phyloP scores from a whole-genome alignment of 495 filamentous ascomycete genomes.

The Podospora pseudocomata region DNA sequence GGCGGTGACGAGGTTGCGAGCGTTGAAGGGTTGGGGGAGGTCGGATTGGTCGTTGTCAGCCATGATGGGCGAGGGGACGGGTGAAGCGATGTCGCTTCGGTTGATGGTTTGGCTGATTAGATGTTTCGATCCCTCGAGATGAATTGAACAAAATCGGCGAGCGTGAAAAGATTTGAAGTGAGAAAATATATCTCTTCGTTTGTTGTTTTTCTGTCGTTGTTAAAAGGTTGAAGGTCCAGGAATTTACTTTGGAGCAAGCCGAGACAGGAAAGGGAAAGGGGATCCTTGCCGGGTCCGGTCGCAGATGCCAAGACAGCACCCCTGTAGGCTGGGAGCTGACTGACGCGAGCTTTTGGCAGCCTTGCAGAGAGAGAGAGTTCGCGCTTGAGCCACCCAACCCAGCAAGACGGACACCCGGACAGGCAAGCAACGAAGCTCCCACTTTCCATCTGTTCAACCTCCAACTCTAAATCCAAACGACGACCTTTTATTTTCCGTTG shows the following conservation, averaged over 20 bases:
- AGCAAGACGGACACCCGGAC: slow-evolving; percentile 2
- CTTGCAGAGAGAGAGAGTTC: slow-evolving; percentile 18
- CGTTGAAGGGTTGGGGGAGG: slow-evolving; percentile 55
- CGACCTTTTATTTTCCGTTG: background rate
- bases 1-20: slow-evolving; percentile 50
- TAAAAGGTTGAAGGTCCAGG: background rate
- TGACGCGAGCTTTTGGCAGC: slow-evolving; percentile 27
- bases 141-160: background rate
- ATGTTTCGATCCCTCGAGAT: background rate
- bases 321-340: slow-evolving; percentile 7
- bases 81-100: background rate
- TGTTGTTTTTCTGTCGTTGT: background rate
- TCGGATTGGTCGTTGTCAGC: slow-evolving; percentile 29
- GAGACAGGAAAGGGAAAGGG: background rate
- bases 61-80: background rate
- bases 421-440: slow-evolving; percentile 16
- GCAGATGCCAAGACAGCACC: slow-evolving; percentile 1
- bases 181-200: background rate
- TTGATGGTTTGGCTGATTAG: background rate
- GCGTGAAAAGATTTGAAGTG: background rate
- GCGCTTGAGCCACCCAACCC: slow-evolving; percentile 14
- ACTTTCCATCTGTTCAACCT: slow-evolving; percentile 8
- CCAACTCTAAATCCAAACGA: background rate
- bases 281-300: background rate
- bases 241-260: background rate